Conservation (phyloP, 305 asterid genomes). For the Lippia alba region DNA sequence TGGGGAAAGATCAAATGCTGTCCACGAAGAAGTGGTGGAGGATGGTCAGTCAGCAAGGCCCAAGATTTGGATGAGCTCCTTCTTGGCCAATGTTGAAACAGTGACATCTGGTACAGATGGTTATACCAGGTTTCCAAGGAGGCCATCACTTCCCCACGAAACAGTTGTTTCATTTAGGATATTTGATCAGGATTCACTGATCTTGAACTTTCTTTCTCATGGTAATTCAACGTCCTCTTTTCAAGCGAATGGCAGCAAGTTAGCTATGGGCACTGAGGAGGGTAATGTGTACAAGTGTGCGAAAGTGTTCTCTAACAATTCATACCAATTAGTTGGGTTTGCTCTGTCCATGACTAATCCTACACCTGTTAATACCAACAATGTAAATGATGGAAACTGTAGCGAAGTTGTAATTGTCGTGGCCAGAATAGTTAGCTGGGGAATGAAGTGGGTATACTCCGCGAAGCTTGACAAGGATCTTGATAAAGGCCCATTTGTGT, state of each 20-base stretch:
- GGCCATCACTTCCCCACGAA: slow-evolving; percentile 53
- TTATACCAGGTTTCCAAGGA: slow-evolving; percentile 67
- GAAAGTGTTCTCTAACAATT: slow-evolving; percentile 75
- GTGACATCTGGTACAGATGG: slow-evolving; percentile 55
- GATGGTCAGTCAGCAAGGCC: slow-evolving; percentile 49
- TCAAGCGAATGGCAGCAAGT: slow-evolving; percentile 40
- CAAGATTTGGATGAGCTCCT: slow-evolving; percentile 74
- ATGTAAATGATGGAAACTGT: slow-evolving; percentile 46
- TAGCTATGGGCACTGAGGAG: slow-evolving; percentile 44
- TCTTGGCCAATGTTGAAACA: slow-evolving; percentile 62
- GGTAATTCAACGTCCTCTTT: slow-evolving; percentile 45
- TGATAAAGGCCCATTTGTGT: slow-evolving; percentile 57
- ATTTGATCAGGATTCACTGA: slow-evolving; percentile 59
- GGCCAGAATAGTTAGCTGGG: slow-evolving; percentile 72
- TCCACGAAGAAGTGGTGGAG: slow-evolving; percentile 39
- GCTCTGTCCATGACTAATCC: slow-evolving; percentile 48
- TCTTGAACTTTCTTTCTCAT: slow-evolving; percentile 57
- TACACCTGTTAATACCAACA: slow-evolving; percentile 33
- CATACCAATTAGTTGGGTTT: slow-evolving; percentile 80
- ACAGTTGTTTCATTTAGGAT: slow-evolving; percentile 70
- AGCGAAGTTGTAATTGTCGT: slow-evolving; percentile 55
- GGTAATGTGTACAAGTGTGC: slow-evolving; percentile 60
- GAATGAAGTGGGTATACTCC: slow-evolving; percentile 82
- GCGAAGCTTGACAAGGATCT: slow-evolving; percentile 64
- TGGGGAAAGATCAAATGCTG: slow-evolving; percentile 36